Evolutionary conservation across 1,139 yeast genomes (phyloP), one percentile per base, ranked within the genome.

Genomic region (Taphrina betulina): DNA sequence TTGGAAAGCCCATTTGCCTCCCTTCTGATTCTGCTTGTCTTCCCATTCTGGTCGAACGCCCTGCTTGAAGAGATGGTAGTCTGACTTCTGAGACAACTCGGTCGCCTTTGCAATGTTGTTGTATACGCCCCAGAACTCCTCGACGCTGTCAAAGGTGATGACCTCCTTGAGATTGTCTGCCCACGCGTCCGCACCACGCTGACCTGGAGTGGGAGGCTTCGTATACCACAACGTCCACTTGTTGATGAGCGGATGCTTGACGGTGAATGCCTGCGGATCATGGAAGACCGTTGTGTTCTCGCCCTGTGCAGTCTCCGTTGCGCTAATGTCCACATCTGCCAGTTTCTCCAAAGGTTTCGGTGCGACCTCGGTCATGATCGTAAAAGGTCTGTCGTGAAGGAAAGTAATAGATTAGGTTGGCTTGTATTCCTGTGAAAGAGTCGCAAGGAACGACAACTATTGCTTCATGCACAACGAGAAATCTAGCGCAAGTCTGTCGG

Each of bases 41-140:
- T 92, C 99, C 99, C 99, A 92, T 76, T 92, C 97, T 58, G 98
- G 99, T 71, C 89, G 85, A 66, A 94, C 82, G 57, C 92, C 96
- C 69, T 85, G 86, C 74, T 92, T 86, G 78, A 94, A 92, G 69
- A 92, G 81, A 71, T 94, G 96, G 75, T 92, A 92, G 72, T 94
- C 98, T 12, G 96, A 86, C 72, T 85, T 87, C 66, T 84, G 72
- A 63, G 97, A 97, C 68, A 92, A 79, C 69, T 89, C 96, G 64
- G 83, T 81, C 57, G 96, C 96, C 66, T 82, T 83, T 63, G 98
- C 97, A 66, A 92, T 84, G 55, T 95, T 85, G 73, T 92, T 92
- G 77, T 82, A 87, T 63, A 90, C 85, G 24, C 98, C 99, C 99
- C 99, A 92, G 75, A 92, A 92, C 72, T 92, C 97, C 75, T 92